A percentile compares a stretch with the other conserved stretches of the same genome.
phyloP scores from a whole-genome alignment of 169 alveolate genomes.

The Babesia ovata region DNA sequence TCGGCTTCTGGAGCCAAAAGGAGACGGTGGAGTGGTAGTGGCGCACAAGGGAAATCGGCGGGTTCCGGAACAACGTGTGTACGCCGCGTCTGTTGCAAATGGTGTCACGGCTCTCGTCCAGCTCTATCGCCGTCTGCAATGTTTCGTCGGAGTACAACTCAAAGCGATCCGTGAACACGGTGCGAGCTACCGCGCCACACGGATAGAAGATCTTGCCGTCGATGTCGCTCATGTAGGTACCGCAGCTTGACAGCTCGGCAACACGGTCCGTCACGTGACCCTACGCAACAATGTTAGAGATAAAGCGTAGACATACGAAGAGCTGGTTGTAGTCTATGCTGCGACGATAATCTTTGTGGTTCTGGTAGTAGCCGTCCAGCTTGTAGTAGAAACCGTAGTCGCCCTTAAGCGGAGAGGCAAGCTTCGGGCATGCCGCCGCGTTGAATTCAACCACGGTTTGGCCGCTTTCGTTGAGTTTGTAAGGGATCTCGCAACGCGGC shows the following conservation, averaged over 20 bases:
- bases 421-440: slow-evolving; percentile 46
- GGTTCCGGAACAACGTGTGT: slow-evolving; percentile 68
- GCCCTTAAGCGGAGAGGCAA: slow-evolving; percentile 52
- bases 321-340: slow-evolving; percentile 75
- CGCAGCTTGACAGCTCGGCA: slow-evolving; percentile 58
- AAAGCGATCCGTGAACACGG: slow-evolving; percentile 77
- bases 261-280: slow-evolving; percentile 57
- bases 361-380: slow-evolving; percentile 74
- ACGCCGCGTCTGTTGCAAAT: slow-evolving; percentile 69
- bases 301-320: slow-evolving; percentile 40
- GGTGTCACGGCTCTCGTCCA: slow-evolving; percentile 77
- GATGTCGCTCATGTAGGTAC: slow-evolving; percentile 61
- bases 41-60: slow-evolving; percentile 40
- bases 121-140: slow-evolving; percentile 44
- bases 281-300: neutral
- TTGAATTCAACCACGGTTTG: slow-evolving; percentile 26
- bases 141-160: slow-evolving; percentile 52
- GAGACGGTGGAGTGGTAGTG: slow-evolving; percentile 29
- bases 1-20: slow-evolving; percentile 56
- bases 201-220: slow-evolving; percentile 74
- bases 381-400: slow-evolving; percentile 66
- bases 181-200: slow-evolving; percentile 75
- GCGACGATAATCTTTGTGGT: slow-evolving; percentile 67
- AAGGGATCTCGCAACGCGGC: slow-evolving; percentile 61
- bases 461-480: neutral